Percentiles rank a stretch among this genome's conserved stretches.
Conservation (phyloP, 2,329 filamentous ascomycete genomes). For the Scytalidium sp. region DNA sequence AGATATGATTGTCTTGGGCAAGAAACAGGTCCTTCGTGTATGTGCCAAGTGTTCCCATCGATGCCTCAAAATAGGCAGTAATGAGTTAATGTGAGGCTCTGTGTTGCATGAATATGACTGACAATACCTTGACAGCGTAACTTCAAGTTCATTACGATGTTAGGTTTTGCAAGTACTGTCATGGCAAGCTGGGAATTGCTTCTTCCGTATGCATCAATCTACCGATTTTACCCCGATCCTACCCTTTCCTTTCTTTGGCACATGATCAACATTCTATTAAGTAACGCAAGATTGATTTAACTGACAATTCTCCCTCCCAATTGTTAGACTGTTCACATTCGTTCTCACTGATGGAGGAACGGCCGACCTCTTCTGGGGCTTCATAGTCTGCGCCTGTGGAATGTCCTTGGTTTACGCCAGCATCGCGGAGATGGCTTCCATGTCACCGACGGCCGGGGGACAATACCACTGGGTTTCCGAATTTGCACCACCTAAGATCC, state of each 20-base stretch:
- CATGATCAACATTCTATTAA: slow-evolving; percentile 28
- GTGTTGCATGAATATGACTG: slow-evolving; percentile 3
- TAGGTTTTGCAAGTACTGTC: slow-evolving; percentile 44
- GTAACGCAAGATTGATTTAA: slow-evolving; percentile 10
- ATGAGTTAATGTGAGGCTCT: not conserved
- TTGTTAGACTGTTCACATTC: slow-evolving; percentile 28
- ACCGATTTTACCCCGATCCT: slow-evolving; percentile 21
- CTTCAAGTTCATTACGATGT: slow-evolving; percentile 43
- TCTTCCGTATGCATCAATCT: slow-evolving; percentile 25
- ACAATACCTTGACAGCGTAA: slow-evolving; percentile 34
- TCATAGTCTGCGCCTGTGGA: slow-evolving; percentile 26
- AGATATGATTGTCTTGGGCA: slow-evolving; percentile 10
- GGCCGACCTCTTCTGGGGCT: slow-evolving; percentile 35
- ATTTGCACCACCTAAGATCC: slow-evolving; percentile 42
- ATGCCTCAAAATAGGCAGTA: not conserved
- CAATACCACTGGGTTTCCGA: slow-evolving; percentile 56
- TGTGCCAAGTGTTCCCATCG: too few species aligned
- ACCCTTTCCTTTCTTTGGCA: too few species aligned
- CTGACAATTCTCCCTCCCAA: slow-evolving; percentile 6
- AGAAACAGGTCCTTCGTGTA: slow-evolving; percentile 13
- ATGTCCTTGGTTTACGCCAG: slow-evolving; percentile 11
- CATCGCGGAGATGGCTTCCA: slow-evolving; percentile 16
- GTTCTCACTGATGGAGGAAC: slow-evolving; percentile 9
- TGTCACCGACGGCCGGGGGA: slow-evolving; percentile 50
- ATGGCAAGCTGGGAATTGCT: slow-evolving; percentile 44